Evolutionary conservation across 371 early-diverging fungal species (phyloP), one percentile per base, ranked within the genome.

Genomic region (Apophysomyces sp.): DNA sequence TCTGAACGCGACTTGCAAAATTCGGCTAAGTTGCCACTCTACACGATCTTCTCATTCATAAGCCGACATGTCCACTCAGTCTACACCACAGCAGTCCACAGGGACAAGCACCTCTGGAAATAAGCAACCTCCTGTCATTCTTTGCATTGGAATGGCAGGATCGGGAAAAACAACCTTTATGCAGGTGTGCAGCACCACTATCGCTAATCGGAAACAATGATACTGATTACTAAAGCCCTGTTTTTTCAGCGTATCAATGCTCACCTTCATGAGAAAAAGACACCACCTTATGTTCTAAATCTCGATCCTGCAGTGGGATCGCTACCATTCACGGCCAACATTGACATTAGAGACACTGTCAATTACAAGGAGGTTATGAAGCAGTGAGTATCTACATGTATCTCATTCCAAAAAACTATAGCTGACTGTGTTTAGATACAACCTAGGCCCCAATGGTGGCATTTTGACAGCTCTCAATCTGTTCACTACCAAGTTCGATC

Each of bases 341-440:
- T 98, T 58, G 99, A 99, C 76, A 99, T 99, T 64, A 83, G 98
- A 41, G 99, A 99, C 73, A 95, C 96, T 1, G 92, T 99, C 49
- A 94, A 99, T 76, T 99, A 98, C 84, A 94, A 97, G 74, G 94
- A 98, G 68, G 97, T 99, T 44, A 99, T 99, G 99, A 90, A 95
- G 67, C 96, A 99, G 91, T 96, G 86, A 64, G 84, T 72, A 15
- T 15, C 32, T 34, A 30, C 56, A 21, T 49, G 37, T 21, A 18
- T 12, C 6, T 13, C n/a, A 11, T 31, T n/a, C 5, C 6, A 11
- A 27, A 44, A 8, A 24, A 37, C 30, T 26, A 15, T 28, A 53
- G 28, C 32, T 36, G 28, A 58, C 62, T 44, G 41, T 52, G 31
- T 40, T 53, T 31, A 91, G 91, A 75, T 95, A 99, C 74, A 91